Percentiles rank a stretch among this genome's conserved stretches.
Conservation (phyloP, 805 yeast species). For the Barnettozyma siamensis region DNA sequence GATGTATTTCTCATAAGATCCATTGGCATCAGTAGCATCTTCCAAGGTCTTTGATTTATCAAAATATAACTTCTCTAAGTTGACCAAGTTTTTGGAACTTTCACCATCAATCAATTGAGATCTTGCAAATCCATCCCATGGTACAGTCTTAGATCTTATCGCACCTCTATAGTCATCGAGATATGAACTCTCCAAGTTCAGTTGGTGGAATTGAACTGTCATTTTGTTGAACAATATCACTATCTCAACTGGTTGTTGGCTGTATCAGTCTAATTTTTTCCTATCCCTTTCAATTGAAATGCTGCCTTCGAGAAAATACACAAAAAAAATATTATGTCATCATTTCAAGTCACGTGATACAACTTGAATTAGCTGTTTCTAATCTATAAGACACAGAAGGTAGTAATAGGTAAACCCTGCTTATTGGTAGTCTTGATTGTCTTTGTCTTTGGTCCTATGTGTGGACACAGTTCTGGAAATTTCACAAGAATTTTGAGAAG, state of each 20-base stretch:
- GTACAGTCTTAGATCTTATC: constrained; percentile 74
- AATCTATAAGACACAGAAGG: too few species aligned
- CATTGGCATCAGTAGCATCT: constrained; percentile 29
- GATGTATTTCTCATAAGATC: constrained; percentile 46
- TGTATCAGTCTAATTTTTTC: background rate
- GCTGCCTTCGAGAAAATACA: too few species aligned
- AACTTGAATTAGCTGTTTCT: too few species aligned
- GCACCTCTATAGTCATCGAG: constrained; percentile 59
- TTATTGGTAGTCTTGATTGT: too few species aligned
- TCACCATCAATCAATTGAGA: constrained; percentile 59
- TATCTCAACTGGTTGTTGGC: background rate
- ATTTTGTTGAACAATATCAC: background rate
- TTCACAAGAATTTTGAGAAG: too few species aligned
- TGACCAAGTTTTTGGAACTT: constrained; percentile 48
- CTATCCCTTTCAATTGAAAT: background rate
- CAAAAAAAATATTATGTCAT: too few species aligned
- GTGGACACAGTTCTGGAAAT: too few species aligned
- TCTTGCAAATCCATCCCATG: constrained; percentile 88
- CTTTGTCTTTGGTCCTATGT: too few species aligned
- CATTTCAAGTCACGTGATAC: background rate
- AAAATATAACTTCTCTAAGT: constrained; percentile 27
- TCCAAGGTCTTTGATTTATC: constrained; percentile 29
- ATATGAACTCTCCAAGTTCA: constrained; percentile 56
- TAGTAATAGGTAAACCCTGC: too few species aligned
- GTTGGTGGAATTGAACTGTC: constrained; percentile 20